Conservation (phyloP, 2,329 filamentous ascomycete genomes). For the Penicillium sp. region DNA sequence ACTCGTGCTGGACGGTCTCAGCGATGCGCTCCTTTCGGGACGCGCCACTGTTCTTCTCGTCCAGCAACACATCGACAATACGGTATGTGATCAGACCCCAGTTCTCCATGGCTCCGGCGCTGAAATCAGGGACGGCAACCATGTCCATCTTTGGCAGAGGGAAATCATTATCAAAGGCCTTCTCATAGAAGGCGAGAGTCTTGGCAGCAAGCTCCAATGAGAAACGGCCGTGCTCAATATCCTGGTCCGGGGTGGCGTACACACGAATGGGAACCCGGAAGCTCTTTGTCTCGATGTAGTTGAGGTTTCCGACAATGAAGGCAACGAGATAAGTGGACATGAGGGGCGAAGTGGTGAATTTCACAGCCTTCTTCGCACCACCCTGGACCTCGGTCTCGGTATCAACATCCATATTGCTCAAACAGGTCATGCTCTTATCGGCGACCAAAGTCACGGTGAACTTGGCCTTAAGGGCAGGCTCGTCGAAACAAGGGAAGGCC, state of each 20-base stretch:
- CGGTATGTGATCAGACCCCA: constrained; percentile 96
- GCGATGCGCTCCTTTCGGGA: constrained; percentile 89
- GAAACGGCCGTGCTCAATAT: constrained; percentile 89
- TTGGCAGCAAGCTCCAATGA: constrained; percentile 84
- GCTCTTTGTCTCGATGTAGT: constrained; percentile 85
- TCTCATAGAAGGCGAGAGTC: constrained; percentile 92
- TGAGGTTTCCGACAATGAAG: constrained; percentile 90
- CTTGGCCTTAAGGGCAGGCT: constrained; percentile 87
- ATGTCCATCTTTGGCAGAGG: constrained; percentile 94
- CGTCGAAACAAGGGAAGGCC: constrained; percentile 95
- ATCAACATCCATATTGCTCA: constrained; percentile 96
- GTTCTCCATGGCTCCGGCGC: constrained; percentile 96
- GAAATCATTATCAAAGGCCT: constrained; percentile 84
- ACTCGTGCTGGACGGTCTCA: constrained; percentile 93
- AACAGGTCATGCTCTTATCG: constrained; percentile 83
- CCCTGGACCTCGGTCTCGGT: constrained; percentile 72
- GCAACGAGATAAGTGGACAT: constrained; percentile 97
- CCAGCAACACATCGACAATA: constrained; percentile 83
- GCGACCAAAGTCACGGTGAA: constrained; percentile 90
- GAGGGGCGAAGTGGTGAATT: constrained; percentile 84
- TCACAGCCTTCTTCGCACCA: constrained; percentile 76
- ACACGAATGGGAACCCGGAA: constrained; percentile 92
- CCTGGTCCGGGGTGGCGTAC: constrained; percentile 85
- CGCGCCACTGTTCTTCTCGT: constrained; percentile 87
- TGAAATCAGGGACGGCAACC: constrained; percentile 94